Conservation (phyloP, 1,284 basidiomycete species). For the Ganoderma lingzhi region DNA sequence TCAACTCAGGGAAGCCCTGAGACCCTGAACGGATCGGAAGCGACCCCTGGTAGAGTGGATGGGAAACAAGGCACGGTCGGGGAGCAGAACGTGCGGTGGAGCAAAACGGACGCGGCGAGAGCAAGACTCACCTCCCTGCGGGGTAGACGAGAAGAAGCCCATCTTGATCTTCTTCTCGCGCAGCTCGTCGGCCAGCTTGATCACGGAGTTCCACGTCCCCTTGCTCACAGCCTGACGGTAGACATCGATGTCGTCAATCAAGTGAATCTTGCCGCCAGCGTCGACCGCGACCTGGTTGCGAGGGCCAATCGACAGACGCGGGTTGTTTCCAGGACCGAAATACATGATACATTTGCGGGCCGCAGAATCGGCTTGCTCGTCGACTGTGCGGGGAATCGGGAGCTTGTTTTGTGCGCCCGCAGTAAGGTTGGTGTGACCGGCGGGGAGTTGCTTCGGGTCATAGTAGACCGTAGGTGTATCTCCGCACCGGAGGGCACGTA, state of each 20-base stretch:
- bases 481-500: slow-evolving; percentile 77
- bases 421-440: slow-evolving; percentile 48
- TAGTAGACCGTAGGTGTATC: slow-evolving; percentile 77
- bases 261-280: slow-evolving; percentile 80
- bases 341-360: slow-evolving; percentile 85
- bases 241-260: slow-evolving; percentile 79
- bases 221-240: slow-evolving; percentile 71
- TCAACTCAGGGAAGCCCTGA: background rate
- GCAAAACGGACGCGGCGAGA: slow-evolving; percentile 7
- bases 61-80: slow-evolving; percentile 1
- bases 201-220: slow-evolving; percentile 81
- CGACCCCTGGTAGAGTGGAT: background rate
- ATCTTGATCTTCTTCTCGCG: slow-evolving; percentile 86
- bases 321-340: slow-evolving; percentile 82
- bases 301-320: slow-evolving; percentile 78
- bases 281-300: slow-evolving; percentile 85
- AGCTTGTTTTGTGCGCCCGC: slow-evolving; percentile 57
- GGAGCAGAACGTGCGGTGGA: background rate
- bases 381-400: slow-evolving; percentile 77
- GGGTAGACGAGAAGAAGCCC: slow-evolving; percentile 90
- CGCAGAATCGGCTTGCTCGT: slow-evolving; percentile 85
- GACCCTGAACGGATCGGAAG: slow-evolving; percentile 8
- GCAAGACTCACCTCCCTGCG: slow-evolving; percentile 75
- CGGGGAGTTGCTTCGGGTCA: slow-evolving; percentile 56
- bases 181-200: slow-evolving; percentile 82